Evolutionary conservation across 768 basidiomycete species (phyloP).

Genomic region (Clitopilus hobsonii): DNA sequence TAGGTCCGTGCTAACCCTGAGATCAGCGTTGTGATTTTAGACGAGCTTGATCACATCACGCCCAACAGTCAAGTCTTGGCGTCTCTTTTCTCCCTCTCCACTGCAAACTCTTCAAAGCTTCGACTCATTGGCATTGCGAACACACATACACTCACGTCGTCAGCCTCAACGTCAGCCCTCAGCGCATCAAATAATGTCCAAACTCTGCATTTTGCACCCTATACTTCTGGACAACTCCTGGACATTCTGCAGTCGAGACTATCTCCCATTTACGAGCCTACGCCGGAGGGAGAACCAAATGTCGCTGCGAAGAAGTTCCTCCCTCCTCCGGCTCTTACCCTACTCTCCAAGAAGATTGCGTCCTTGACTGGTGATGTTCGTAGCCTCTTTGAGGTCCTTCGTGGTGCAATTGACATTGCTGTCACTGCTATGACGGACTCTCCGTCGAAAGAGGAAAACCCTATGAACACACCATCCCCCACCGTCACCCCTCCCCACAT

Average conservation of each 20-base stretch:
- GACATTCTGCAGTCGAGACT: conserved; percentile 66
- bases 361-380: conserved; percentile 81
- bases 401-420: conserved; percentile 73
- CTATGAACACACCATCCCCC: conserved; percentile 28
- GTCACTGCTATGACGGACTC: conserved; percentile 24
- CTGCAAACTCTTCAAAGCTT: conserved; percentile 43
- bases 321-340: conserved; percentile 55
- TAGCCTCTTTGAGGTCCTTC: conserved; percentile 72
- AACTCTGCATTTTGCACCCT: conserved; percentile 80
- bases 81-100: conserved; percentile 66
- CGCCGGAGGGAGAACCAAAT: conserved; percentile 20
- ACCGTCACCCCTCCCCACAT: conserved; percentile 66
- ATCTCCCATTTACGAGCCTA: conserved; percentile 37
- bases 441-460: conserved; percentile 24
- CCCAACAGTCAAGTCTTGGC: conserved; percentile 53
- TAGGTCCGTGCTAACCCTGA: conserved; percentile 11
- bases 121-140: conserved; percentile 86
- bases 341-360: conserved; percentile 79
- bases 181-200: conserved; percentile 37
- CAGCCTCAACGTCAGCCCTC: conserved; percentile 26
- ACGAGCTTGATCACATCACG: conserved; percentile 83
- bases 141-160: conserved; percentile 75
- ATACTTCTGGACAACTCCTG: conserved; percentile 66
- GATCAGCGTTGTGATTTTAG: conserved; percentile 69
- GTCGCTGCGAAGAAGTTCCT: conserved; percentile 47